Percentiles rank a stretch among this genome's conserved stretches.
Evolutionary conservation across 2,329 filamentous ascomycete genomes (phyloP).

Genomic region (Fusarium vanettenii): DNA sequence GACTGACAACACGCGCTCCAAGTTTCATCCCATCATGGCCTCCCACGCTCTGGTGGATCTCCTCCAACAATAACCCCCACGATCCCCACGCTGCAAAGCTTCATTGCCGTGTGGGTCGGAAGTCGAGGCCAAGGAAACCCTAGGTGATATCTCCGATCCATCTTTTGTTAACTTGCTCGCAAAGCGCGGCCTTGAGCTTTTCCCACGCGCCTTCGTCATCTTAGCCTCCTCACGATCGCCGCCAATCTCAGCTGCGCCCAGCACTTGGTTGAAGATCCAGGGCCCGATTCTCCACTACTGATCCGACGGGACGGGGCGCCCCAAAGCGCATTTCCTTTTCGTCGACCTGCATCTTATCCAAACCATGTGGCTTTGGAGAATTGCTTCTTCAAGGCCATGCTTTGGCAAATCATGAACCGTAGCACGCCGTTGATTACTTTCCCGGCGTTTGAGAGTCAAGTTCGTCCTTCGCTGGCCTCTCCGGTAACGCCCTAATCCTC

Average conservation of each 20-base stretch:
- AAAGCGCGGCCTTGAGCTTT: constrained; percentile 25
- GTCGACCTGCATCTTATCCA: constrained; percentile 29
- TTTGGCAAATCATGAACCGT: constrained; percentile 27
- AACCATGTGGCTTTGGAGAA: constrained; percentile 29
- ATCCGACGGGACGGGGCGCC: constrained; percentile 23
- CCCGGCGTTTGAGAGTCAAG: not conserved
- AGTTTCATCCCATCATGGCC: constrained; percentile 18
- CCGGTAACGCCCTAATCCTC: not conserved
- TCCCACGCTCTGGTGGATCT: constrained; percentile 27
- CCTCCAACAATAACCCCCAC: constrained; percentile 28
- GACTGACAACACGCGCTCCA: constrained; percentile 6
- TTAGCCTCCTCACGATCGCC: constrained; percentile 24
- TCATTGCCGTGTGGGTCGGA: constrained; percentile 32
- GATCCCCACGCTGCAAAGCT: constrained; percentile 37
- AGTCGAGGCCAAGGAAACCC: not conserved
- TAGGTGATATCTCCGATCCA: not conserved
- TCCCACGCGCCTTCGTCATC: not conserved
- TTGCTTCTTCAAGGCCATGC: constrained; percentile 15
- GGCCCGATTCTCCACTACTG: constrained; percentile 13
- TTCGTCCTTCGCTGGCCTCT: not conserved
- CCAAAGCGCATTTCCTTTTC: constrained; percentile 18
- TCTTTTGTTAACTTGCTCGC: constrained; percentile 13
- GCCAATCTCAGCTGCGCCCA: constrained; percentile 4
- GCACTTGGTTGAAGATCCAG: constrained; percentile 23
- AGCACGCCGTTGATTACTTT: not conserved